Percentiles rank a stretch among this genome's conserved stretches.
phyloP scores from a whole-genome alignment of 148 eudicot genomes.

The Spergularia marina region DNA sequence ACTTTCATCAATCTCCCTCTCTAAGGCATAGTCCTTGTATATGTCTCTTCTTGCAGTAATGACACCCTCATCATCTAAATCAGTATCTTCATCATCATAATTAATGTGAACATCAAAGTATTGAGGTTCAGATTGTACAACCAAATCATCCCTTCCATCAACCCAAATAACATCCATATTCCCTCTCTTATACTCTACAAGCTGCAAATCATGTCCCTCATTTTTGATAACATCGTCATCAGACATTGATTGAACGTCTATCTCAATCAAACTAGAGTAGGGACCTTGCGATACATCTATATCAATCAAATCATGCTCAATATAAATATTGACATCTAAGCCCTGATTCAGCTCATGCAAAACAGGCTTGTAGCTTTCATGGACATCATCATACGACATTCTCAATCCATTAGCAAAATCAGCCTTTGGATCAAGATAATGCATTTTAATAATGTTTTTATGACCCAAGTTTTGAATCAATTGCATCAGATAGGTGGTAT shows the following conservation, averaged over 20 bases:
- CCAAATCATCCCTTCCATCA: neutral
- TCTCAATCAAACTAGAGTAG: no score
- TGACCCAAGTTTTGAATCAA: neutral
- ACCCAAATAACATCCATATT: neutral
- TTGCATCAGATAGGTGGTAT: no score
- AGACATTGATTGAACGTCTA: no score
- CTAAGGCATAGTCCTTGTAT: neutral
- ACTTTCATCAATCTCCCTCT: neutral
- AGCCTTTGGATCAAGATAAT: neutral
- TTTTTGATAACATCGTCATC: no score
- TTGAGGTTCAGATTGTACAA: no score
- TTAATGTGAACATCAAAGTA: no score
- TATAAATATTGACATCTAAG: no score
- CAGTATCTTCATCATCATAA: neutral
- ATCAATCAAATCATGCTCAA: no score
- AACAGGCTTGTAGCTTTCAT: no score
- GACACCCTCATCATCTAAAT: slow-evolving; percentile 1
- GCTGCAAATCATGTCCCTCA: no score
- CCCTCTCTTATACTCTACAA: neutral
- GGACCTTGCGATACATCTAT: no score
- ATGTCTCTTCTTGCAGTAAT: neutral
- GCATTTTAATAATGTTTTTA: neutral
- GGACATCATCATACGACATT: neutral
- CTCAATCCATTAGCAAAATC: neutral
- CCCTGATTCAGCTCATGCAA: no score